Evolutionary conservation across 805 yeast genomes (phyloP).

Genomic region (Cyberlindnera veronae): DNA sequence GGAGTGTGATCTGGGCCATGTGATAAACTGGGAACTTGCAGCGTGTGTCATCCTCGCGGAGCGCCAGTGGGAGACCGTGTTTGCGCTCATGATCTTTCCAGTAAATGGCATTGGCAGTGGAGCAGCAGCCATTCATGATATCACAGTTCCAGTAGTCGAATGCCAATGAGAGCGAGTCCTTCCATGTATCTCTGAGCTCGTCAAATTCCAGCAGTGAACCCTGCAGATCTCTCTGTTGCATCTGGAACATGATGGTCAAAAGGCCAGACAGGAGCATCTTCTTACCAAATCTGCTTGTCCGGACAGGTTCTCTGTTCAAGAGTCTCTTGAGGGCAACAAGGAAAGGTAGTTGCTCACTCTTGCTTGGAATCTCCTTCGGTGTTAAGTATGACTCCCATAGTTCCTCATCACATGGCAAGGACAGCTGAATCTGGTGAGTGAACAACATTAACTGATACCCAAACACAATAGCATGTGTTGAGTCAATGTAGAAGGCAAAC

Average conservation of each 20-base stretch:
- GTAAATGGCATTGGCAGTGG: conserved; percentile 22
- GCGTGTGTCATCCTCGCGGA: conserved; percentile 37
- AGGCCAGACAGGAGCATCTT: conserved; percentile 65
- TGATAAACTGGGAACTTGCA: conserved; percentile 70
- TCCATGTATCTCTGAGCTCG: conserved; percentile 52
- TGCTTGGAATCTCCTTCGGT: conserved; percentile 26
- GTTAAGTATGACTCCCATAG: conserved; percentile 47
- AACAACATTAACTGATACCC: conserved; percentile 63
- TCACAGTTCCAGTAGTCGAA: conserved; percentile 66
- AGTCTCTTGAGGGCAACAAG: conserved; percentile 54
- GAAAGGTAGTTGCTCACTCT: conserved; percentile 40
- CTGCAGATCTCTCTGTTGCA: conserved; percentile 70
- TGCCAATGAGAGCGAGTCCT: conserved; percentile 64
- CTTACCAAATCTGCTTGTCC: conserved; percentile 57
- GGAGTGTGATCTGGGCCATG: conserved; percentile 66
- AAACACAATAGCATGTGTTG: conserved; percentile 72
- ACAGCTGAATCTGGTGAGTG: conserved; percentile 57
- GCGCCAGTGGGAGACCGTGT: conserved; percentile 19
- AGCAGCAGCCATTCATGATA: conserved; percentile 33
- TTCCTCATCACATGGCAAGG: conserved; percentile 61
- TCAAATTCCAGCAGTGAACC: conserved; percentile 45
- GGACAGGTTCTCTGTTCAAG: conserved; percentile 46
- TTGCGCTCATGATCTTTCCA: conserved; percentile 18
- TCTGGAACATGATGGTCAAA: conserved; percentile 62
- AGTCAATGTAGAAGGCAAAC: conserved; percentile 79